Evolutionary conservation across 345 rosid species (phyloP).

Genomic region (Tarenaya hassleriana): DNA sequence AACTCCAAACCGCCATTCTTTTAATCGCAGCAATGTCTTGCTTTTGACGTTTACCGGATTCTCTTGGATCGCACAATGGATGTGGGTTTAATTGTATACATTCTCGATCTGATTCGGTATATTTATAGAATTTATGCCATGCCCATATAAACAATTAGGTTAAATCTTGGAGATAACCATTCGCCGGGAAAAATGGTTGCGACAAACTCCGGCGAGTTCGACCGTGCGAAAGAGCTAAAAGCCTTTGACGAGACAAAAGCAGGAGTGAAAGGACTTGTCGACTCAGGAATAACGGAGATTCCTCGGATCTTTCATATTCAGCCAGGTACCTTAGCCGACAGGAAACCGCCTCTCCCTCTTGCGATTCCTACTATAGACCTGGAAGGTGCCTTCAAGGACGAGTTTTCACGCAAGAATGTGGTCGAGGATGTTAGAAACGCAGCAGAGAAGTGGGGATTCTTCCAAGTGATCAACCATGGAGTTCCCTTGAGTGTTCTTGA

Average conservation of each 20-base stretch:
- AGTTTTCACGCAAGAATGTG: neutral
- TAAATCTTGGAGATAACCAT: no score
- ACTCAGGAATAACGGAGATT: conserved; percentile 26
- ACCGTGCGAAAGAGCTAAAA: conserved; percentile 16
- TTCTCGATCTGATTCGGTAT: no score
- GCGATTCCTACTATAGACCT: conserved; percentile 34
- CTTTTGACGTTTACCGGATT: no score
- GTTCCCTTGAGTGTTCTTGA: conserved; percentile 29
- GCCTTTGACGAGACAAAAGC: conserved; percentile 25
- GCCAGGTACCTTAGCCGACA: conserved; percentile 12
- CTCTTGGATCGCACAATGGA: no score
- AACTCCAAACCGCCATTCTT: no score
- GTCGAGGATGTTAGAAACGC: conserved; percentile 28
- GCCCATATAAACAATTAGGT: no score
- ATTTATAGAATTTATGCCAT: no score
- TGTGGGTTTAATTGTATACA: no score
- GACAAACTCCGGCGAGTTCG: neutral
- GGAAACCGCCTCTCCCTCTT: conserved; percentile 5
- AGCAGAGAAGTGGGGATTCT: conserved; percentile 30
- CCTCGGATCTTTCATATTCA: conserved; percentile 28
- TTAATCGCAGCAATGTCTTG: no score
- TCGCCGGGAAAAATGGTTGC: neutral
- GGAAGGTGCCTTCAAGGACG: conserved; percentile 14
- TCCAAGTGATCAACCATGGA: conserved; percentile 47
- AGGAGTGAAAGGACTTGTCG: conserved; percentile 39